These are phyloP conservation scores for Penstemon newberryi DNA, from an alignment of 257 asterid genomes.

Conservation along the genomic window DNA sequence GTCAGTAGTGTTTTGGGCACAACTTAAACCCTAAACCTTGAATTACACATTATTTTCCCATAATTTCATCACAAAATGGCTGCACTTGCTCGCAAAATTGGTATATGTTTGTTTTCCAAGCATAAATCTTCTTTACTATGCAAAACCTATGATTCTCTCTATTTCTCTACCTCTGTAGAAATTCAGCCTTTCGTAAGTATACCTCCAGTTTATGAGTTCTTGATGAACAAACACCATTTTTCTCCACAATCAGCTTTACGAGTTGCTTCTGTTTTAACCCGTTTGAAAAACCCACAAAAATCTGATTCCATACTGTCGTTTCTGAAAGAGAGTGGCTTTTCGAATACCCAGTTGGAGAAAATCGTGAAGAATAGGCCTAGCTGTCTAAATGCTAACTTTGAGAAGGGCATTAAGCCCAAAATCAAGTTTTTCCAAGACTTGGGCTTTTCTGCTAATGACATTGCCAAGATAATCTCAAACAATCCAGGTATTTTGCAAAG, in stretches of 20 bases:
- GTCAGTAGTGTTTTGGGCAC: too few species aligned
- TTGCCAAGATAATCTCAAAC: slow-evolving; percentile 29
- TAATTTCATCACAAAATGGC: too few species aligned
- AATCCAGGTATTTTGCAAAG: slow-evolving; percentile 24
- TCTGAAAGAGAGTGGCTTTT: slow-evolving; percentile 37
- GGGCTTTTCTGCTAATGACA: slow-evolving; percentile 29
- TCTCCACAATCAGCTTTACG: slow-evolving; percentile 18
- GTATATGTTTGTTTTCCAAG: too few species aligned
- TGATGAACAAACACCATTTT: slow-evolving; percentile 24
- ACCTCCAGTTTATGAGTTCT: not conserved
- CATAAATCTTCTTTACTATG: too few species aligned
- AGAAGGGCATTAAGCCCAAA: slow-evolving; percentile 40
- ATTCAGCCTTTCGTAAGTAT: not conserved
- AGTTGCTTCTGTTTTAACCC: slow-evolving; percentile 21
- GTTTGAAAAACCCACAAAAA: slow-evolving; percentile 14
- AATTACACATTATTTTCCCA: too few species aligned
- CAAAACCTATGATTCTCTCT: too few species aligned
- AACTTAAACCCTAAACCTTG: too few species aligned
- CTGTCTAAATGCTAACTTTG: slow-evolving; percentile 28
- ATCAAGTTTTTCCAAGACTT: slow-evolving; percentile 32
- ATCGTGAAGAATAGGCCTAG: slow-evolving; percentile 19
- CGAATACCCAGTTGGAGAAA: slow-evolving; percentile 37
- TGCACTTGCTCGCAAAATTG: too few species aligned
- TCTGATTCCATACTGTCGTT: slow-evolving; percentile 31
- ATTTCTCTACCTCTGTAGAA: not conserved